Evolutionary conservation across 2,329 filamentous ascomycete genomes (phyloP), one percentile per base, ranked within the genome.

Genomic region (Periconia digitata): DNA sequence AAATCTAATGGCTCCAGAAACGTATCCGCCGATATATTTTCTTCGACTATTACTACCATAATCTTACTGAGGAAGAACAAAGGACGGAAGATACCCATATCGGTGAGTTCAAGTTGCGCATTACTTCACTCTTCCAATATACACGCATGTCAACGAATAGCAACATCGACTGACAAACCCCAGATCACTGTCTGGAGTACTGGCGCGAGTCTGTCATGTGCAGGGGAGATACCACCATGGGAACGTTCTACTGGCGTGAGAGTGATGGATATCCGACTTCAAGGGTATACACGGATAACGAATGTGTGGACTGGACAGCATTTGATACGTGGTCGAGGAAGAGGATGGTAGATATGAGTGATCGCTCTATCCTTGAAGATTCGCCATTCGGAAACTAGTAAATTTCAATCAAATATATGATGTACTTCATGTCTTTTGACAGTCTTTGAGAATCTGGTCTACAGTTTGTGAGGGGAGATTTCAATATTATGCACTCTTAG

Each of bases 161-260:
- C 23, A 2, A 3, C n/a, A 4, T 22, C n/a, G 5, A 36, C 13
- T 21, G 13, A 22, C 21, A 43, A 21, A 37, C n/a, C 3, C 39
- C 8, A 55, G 52, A 55, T 24, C 52, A 55, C 39, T 55, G 52
- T 21, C 40, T 55, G 4, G 52, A 55, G 29, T 47, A 48, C 22
- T 47, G 17, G 36, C 43, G 52, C 5, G 38, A 49, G 29, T 24
- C 42, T 7, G 43, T 42, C 1, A 53, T 55, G 46, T 55, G 52
- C 40, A 8, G 43, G 20, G 44, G 43, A 2, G 48, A 49, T 23
- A 27, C 41, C 6, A 49, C 51, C 15, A 38, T 49, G 7, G 13
- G 41, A 12, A 43, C 46, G 2, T 54, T 54, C 24, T 15, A 18
- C 8, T 49, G 48, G 39, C 8, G 2, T 2, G 47, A 41, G 8